Conservation (phyloP, 345 rosid genomes). For the Arabis alpina region DNA sequence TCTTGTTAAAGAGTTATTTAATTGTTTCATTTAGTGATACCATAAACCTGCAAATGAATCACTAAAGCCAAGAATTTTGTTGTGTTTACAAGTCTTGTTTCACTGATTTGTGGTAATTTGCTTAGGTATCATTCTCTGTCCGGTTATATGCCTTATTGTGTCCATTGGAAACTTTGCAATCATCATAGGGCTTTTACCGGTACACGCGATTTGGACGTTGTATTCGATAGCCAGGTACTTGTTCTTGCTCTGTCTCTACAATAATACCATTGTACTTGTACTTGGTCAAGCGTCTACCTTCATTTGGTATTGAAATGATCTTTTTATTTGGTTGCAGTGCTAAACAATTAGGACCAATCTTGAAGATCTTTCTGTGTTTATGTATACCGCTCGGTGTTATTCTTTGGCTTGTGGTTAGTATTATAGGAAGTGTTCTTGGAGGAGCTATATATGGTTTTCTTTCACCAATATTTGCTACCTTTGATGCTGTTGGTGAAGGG, state of each 20-base stretch:
- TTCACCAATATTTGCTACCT: slow-evolving; percentile 90
- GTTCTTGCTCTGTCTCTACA: slow-evolving; percentile 21
- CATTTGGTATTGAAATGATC: neutral
- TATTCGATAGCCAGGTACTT: slow-evolving; percentile 72
- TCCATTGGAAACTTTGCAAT: slow-evolving; percentile 71
- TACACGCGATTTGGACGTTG: slow-evolving; percentile 66
- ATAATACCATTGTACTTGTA: slow-evolving; percentile 13
- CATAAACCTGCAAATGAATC: neutral
- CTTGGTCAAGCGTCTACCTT: too few relatives aligned
- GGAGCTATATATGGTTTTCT: slow-evolving; percentile 78
- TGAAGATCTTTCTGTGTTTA: slow-evolving; percentile 77
- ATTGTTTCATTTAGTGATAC: slow-evolving; percentile 14
- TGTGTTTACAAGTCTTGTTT: neutral
- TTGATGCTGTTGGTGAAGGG: slow-evolving; percentile 93
- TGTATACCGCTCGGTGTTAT: slow-evolving; percentile 59
- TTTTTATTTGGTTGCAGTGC: slow-evolving; percentile 57
- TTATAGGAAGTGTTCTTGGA: slow-evolving; percentile 67
- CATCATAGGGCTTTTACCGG: slow-evolving; percentile 72
- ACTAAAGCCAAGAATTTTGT: too few relatives aligned
- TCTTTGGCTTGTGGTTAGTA: slow-evolving; percentile 63
- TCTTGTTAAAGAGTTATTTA: neutral
- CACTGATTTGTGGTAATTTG: slow-evolving; percentile 16
- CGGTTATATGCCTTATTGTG: slow-evolving; percentile 66
- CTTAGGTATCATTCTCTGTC: slow-evolving; percentile 77
- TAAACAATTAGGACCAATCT: slow-evolving; percentile 67